Conservation (phyloP, 495 filamentous ascomycete genomes). For the Halenospora varia region DNA sequence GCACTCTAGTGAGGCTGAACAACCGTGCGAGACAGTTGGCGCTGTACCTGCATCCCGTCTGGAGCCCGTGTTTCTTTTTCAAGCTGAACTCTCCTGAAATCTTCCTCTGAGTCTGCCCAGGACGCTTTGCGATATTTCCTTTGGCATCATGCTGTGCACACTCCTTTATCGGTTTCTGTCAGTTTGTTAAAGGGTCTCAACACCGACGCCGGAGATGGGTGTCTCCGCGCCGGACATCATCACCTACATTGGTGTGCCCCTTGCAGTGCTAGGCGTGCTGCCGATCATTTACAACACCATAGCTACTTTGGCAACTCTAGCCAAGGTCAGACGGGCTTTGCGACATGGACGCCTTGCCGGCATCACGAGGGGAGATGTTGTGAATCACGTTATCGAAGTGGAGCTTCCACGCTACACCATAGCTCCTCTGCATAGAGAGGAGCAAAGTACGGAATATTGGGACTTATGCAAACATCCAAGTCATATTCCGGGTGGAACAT, state of each 20-base stretch:
- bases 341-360: conserved; percentile 47
- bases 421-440: conserved; percentile 51
- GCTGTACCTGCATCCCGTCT: too few species aligned
- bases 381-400: conserved; percentile 62
- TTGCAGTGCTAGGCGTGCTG: conserved; percentile 63
- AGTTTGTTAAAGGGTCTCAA: too few species aligned
- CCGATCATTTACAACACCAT: conserved; percentile 61
- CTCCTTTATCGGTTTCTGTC: background rate
- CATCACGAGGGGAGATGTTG: conserved; percentile 55
- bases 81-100: background rate
- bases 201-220: too few species aligned
- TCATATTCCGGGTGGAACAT: conserved; percentile 53
- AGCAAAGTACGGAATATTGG: conserved; percentile 52
- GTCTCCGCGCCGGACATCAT: conserved; percentile 33
- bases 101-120: conserved; percentile 1
- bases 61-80: background rate
- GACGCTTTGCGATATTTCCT: too few species aligned
- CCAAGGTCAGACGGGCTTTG: conserved; percentile 53
- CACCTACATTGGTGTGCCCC: conserved; percentile 57
- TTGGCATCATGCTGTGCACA: background rate
- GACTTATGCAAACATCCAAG: conserved; percentile 40
- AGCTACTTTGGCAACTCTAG: conserved; percentile 47
- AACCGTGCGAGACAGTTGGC: background rate
- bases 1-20: background rate
- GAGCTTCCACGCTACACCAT: conserved; percentile 61